Conservation (phyloP, 768 basidiomycete species). For the Lactarius hatsudake region DNA sequence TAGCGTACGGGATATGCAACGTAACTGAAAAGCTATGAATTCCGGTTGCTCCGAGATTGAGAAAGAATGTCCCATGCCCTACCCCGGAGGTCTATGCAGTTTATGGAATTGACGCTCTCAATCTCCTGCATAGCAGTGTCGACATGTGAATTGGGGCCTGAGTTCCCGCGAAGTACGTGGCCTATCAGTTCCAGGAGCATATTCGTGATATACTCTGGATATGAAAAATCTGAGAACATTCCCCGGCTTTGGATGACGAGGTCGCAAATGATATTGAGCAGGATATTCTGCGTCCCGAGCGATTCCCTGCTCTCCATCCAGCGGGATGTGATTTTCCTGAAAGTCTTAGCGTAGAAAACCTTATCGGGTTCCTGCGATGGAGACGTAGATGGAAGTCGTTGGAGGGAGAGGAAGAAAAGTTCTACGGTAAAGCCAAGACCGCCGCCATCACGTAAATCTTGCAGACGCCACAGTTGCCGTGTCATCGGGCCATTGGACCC, state of each 20-base stretch:
- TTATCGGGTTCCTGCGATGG: not conserved
- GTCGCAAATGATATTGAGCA: conserved; percentile 11
- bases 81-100: too few relatives aligned
- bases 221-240: conserved; percentile 2
- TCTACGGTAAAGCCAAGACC: conserved; percentile 8
- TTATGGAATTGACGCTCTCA: too few relatives aligned
- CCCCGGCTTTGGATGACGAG: conserved; percentile 7
- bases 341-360: not conserved
- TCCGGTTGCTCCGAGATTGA: too few relatives aligned
- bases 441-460: conserved; percentile 2
- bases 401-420: conserved; percentile 11
- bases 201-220: not conserved
- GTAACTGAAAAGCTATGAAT: too few relatives aligned
- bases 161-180: not conserved
- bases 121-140: too few relatives aligned
- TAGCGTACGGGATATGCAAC: too few relatives aligned
- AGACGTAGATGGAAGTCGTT: not conserved
- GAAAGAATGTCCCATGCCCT: too few relatives aligned
- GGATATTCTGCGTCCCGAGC: not conserved
- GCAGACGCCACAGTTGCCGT: conserved; percentile 14
- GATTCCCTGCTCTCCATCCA: not conserved
- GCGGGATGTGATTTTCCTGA: not conserved
- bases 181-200: not conserved
- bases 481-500: not conserved
- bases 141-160: too few relatives aligned